These are phyloP conservation scores for Fagopyrum tataricum DNA, from an alignment of 148 eudicot genomes.

Conservation along the genomic window DNA sequence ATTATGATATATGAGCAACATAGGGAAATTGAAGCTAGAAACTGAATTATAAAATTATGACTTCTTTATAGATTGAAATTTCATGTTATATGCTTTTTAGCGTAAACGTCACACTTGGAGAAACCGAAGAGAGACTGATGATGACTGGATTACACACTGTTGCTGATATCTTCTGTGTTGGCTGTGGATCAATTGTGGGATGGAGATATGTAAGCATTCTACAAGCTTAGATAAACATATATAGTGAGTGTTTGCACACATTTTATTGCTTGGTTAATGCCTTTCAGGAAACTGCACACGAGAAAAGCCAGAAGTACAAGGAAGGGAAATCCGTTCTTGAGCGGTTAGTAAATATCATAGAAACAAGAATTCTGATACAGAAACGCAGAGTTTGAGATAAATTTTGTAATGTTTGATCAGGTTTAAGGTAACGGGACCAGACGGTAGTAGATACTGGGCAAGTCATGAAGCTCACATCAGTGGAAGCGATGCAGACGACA, in stretches of 20 bases:
- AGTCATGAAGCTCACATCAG: slow-evolving; percentile 55
- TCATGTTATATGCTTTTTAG: slow-evolving; percentile 30
- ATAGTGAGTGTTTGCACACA: not conserved
- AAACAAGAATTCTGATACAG: not conserved
- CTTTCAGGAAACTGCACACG: slow-evolving; percentile 87
- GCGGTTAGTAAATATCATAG: slow-evolving; percentile 32
- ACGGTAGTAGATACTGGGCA: slow-evolving; percentile 76
- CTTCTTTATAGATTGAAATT: slow-evolving; percentile 9
- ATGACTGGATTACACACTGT: slow-evolving; percentile 88
- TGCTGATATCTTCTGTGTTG: slow-evolving; percentile 84
- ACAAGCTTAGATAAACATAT: slow-evolving; percentile 13
- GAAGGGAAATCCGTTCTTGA: slow-evolving; percentile 98
- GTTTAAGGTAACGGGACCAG: slow-evolving; percentile 78
- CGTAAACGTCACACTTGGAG: slow-evolving; percentile 64
- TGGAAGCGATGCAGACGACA: slow-evolving; percentile 88
- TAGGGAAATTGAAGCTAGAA: not conserved
- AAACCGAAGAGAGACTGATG: slow-evolving; percentile 76
- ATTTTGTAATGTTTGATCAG: slow-evolving; percentile 28
- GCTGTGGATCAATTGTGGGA: slow-evolving; percentile 81
- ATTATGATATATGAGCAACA: not conserved
- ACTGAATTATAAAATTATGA: not conserved
- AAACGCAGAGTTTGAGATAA: not conserved
- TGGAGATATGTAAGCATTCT: slow-evolving; percentile 80
- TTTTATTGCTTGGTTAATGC: slow-evolving; percentile 21
- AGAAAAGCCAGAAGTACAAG: slow-evolving; percentile 87